These are phyloP conservation scores for Emmonsiellopsis sp. DNA, from an alignment of 2,329 filamentous ascomycete species.

Conservation along the genomic window DNA sequence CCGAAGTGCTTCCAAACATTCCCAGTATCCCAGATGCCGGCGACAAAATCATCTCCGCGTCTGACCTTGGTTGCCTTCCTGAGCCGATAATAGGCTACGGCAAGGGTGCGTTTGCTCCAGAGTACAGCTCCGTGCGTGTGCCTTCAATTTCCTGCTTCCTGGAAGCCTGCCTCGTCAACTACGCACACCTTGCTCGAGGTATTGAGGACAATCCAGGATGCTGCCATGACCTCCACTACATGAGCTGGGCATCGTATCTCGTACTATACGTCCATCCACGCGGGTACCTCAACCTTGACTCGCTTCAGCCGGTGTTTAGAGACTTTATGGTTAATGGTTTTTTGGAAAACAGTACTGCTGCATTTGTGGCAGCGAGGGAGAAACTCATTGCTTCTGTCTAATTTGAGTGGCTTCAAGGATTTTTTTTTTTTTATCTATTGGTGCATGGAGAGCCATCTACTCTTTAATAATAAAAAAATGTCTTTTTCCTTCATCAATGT, in stretches of 20 bases:
- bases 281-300: constrained; percentile 5
- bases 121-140: constrained; percentile 7
- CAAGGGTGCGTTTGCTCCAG: constrained; percentile 7
- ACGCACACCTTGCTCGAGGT: constrained; percentile 2
- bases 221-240: constrained; percentile 2
- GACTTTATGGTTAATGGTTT: constrained; percentile 6
- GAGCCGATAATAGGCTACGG: constrained; percentile 3
- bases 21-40: neutral
- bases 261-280: constrained; percentile 7
- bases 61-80: constrained; percentile 7
- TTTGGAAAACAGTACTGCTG: constrained; percentile 2
- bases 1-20: constrained; percentile 9
- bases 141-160: constrained; percentile 7
- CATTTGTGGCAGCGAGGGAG: constrained; percentile 6
- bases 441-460: too few relatives aligned
- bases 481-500: too few relatives aligned
- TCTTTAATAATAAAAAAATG: too few relatives aligned
- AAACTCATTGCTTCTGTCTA: constrained; percentile 6
- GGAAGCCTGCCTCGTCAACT: constrained; percentile 9
- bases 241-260: constrained; percentile 9
- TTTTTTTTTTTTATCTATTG: too few relatives aligned
- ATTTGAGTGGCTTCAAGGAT: too few relatives aligned
- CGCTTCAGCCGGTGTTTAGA: neutral
- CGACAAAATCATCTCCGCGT: constrained; percentile 8
- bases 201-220: neutral